Percentiles rank a stretch among this genome's conserved stretches.
Conservation (phyloP, 2,329 filamentous ascomycete genomes). For the Paraphaeosphaeria sporulosa region DNA sequence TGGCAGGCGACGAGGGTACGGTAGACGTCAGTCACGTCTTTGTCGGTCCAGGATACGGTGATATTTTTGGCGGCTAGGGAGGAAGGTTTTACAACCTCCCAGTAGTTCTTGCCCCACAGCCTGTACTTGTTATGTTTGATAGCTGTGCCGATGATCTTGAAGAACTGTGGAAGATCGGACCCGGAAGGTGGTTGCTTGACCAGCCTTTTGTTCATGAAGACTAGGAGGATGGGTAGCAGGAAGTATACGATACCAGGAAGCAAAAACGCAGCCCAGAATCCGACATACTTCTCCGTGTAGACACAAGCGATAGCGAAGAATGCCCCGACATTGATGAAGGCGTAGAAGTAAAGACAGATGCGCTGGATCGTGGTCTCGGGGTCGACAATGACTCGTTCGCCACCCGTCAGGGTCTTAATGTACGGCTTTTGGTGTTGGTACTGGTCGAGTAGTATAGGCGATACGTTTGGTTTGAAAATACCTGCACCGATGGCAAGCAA, state of each 20-base stretch:
- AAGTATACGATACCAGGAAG: slow-evolving; percentile 45
- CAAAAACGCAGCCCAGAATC: slow-evolving; percentile 51
- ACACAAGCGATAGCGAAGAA: slow-evolving; percentile 48
- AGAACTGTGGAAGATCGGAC: slow-evolving; percentile 42
- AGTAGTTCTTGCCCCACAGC: slow-evolving; percentile 42
- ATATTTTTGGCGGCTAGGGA: slow-evolving; percentile 25
- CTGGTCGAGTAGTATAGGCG: slow-evolving; percentile 56
- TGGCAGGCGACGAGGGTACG: slow-evolving; percentile 40
- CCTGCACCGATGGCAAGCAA: slow-evolving; percentile 39
- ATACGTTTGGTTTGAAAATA: slow-evolving; percentile 52
- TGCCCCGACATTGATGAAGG: slow-evolving; percentile 59
- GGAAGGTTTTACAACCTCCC: slow-evolving; percentile 46
- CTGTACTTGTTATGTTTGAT: slow-evolving; percentile 46
- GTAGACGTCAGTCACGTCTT: slow-evolving; percentile 18
- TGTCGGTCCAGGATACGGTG: slow-evolving; percentile 34
- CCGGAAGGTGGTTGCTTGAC: slow-evolving; percentile 43
- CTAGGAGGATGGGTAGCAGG: slow-evolving; percentile 31
- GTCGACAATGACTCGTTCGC: slow-evolving; percentile 75
- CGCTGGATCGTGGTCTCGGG: slow-evolving; percentile 72
- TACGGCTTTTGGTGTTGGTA: slow-evolving; percentile 53
- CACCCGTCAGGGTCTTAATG: slow-evolving; percentile 55
- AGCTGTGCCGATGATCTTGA: slow-evolving; percentile 44
- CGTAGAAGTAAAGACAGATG: slow-evolving; percentile 57
- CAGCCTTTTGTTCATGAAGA: slow-evolving; percentile 44
- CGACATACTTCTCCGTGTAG: slow-evolving; percentile 53